Evolutionary conservation across 345 rosid species (phyloP).

Genomic region (Physaria fendleri): DNA sequence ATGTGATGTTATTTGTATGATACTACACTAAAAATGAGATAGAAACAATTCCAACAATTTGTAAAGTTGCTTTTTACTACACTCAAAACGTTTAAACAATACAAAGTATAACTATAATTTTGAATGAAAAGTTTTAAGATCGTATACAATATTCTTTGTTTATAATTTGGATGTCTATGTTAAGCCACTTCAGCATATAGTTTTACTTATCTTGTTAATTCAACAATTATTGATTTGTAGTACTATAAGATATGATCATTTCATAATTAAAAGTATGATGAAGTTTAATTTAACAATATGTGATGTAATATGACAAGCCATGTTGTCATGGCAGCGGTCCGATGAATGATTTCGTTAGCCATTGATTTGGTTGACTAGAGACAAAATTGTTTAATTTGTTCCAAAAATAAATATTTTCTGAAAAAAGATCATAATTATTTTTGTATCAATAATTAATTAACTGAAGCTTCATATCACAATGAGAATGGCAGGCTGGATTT

Average conservation of each 20-base stretch:
- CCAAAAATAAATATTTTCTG: neutral
- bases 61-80: too few relatives aligned
- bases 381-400: constrained; percentile 9
- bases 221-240: neutral
- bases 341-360: neutral
- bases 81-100: too few relatives aligned
- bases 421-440: neutral
- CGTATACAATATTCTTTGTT: too few relatives aligned
- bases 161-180: too few relatives aligned
- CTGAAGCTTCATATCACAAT: neutral
- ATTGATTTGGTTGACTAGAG: neutral
- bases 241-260: neutral
- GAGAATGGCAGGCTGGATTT: constrained; percentile 38
- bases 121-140: too few relatives aligned
- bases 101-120: too few relatives aligned
- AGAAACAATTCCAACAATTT: too few relatives aligned
- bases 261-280: neutral
- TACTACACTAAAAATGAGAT: too few relatives aligned
- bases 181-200: constrained; percentile 7
- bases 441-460: neutral
- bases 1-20: too few relatives aligned
- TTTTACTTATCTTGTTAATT: neutral
- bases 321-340: constrained; percentile 21
- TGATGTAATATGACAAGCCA: constrained; percentile 19
- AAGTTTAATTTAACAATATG: neutral